A percentile compares a stretch with the other conserved stretches of the same genome.
Conservation (phyloP, 1,284 basidiomycete genomes). For the Wallemia ichthyophaga region DNA sequence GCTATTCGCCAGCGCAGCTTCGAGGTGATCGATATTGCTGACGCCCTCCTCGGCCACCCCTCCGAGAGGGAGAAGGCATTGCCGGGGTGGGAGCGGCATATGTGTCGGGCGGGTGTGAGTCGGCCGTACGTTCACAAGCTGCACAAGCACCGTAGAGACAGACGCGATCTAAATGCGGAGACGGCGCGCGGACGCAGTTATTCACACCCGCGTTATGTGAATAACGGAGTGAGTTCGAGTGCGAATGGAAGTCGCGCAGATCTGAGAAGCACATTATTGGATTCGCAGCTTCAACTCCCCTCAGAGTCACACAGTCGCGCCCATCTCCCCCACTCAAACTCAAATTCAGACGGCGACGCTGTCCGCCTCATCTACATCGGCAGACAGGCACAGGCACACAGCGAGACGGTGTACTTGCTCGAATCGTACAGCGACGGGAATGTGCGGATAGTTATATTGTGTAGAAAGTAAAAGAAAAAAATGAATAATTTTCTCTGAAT, state of each 20-base stretch:
- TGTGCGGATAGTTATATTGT: background rate
- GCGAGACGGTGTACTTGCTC: background rate
- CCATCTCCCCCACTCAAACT: too few species aligned
- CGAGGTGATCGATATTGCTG: background rate
- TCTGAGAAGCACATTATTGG: too few species aligned
- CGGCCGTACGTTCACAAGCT: background rate
- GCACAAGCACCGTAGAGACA: too few species aligned
- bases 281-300: too few species aligned
- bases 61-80: background rate
- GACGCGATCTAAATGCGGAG: too few species aligned
- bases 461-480: background rate
- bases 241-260: too few species aligned
- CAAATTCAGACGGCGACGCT: too few species aligned
- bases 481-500: too few species aligned
- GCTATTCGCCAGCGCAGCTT: background rate
- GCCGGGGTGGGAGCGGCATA: background rate
- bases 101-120: background rate
- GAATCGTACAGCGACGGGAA: background rate
- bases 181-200: too few species aligned
- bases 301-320: too few species aligned
- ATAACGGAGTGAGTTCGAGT: too few species aligned
- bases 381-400: background rate
- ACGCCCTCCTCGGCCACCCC: background rate
- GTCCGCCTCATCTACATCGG: background rate
- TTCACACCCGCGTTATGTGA: too few species aligned